Evolutionary conservation across 177 flowering plant species (phyloP).

Genomic region (Vitis hybrid): DNA sequence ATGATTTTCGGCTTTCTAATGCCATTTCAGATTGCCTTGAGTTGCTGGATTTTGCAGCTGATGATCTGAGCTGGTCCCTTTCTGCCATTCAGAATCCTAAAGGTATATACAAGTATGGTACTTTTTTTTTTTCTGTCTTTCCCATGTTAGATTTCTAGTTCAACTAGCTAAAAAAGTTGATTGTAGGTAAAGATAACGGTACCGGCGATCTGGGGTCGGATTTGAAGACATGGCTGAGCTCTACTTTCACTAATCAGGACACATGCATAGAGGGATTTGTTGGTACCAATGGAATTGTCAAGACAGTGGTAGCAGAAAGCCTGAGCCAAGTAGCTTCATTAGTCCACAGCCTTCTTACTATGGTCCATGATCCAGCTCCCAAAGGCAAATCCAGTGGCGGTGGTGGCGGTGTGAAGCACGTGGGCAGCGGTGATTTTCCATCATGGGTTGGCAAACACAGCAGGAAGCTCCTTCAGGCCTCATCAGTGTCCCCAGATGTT

Average conservation of each 20-base stretch:
- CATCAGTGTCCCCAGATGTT: no score
- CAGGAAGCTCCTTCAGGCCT: no score
- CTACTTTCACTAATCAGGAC: constrained; percentile 26
- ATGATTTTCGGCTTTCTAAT: constrained; percentile 31
- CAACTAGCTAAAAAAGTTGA: background rate
- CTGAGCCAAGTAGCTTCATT: constrained; percentile 26
- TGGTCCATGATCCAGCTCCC: constrained; percentile 17
- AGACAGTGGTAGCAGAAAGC: constrained; percentile 12
- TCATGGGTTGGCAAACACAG: no score
- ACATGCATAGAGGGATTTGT: constrained; percentile 36
- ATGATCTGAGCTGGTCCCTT: constrained; percentile 35
- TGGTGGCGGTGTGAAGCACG: no score
- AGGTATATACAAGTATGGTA: constrained; percentile 4
- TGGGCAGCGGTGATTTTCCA: no score
- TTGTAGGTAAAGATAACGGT: constrained; percentile 21
- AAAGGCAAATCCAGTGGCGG: no score
- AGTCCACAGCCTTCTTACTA: constrained; percentile 26
- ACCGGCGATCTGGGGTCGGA: constrained; percentile 18
- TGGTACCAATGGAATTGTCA: constrained; percentile 20
- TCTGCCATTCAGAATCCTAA: constrained; percentile 17
- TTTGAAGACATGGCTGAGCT: constrained; percentile 31
- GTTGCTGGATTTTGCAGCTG: constrained; percentile 37
- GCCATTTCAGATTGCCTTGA: constrained; percentile 48
- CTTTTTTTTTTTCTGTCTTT: background rate
- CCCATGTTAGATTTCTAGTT: no score